Percentiles rank a stretch among this genome's conserved stretches.
phyloP scores from a whole-genome alignment of 2,329 filamentous ascomycete genomes.

The Penicillium crustosum region DNA sequence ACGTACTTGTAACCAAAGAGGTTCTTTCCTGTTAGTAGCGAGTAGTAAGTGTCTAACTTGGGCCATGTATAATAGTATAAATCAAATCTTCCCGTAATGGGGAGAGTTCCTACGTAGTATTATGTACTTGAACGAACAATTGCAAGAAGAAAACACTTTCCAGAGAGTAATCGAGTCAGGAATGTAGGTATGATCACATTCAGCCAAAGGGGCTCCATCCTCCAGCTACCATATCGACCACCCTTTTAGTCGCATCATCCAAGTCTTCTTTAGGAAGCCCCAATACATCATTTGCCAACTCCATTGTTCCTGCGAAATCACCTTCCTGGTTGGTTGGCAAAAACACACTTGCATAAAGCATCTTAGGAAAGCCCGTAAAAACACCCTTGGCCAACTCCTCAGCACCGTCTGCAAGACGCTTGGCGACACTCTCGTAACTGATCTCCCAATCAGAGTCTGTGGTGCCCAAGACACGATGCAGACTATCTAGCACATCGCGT shows the following conservation, averaged over 20 bases:
- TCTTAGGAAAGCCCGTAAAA: constrained; percentile 10
- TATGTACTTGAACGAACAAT: background rate
- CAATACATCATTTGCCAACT: constrained; percentile 8
- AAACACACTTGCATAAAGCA: constrained; percentile 13
- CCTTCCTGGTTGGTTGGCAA: background rate
- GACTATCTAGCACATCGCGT: constrained; percentile 61
- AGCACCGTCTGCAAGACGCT: constrained; percentile 14
- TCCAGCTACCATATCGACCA: constrained; percentile 15
- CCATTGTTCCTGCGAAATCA: constrained; percentile 10
- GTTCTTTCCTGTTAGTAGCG: too few species aligned
- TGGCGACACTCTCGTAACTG: constrained; percentile 7
- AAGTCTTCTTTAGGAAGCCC: constrained; percentile 14
- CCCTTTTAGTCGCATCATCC: constrained; percentile 18
- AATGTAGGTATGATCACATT: background rate
- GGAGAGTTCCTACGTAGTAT: too few species aligned
- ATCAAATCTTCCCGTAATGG: too few species aligned
- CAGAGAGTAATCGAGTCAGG: too few species aligned
- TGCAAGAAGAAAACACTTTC: background rate
- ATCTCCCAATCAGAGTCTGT: constrained; percentile 58
- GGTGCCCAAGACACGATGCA: constrained; percentile 57
- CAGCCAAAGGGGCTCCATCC: constrained; percentile 17
- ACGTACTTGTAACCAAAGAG: too few species aligned
- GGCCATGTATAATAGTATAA: too few species aligned
- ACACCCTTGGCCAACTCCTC: constrained; percentile 8
- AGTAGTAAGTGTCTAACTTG: too few species aligned